Evolutionary conservation across 192 early-diverging fungal genomes (phyloP), one percentile per base, ranked within the genome.

Genomic region (Coemansia sp.): DNA sequence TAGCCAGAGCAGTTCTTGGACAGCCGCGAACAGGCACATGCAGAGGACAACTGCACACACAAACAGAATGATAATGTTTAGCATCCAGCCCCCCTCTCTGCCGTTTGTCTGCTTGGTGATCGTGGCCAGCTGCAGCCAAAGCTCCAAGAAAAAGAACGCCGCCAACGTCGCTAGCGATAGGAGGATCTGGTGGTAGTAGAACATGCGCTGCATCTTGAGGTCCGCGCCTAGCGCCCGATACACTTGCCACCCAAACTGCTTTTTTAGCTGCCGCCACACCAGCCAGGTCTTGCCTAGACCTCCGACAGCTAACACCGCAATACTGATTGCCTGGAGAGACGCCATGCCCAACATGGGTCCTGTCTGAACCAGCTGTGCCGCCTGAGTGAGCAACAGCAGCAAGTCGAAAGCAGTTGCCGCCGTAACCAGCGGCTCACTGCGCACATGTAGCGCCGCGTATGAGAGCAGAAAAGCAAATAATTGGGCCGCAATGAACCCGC

Each of bases 91-190:
- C 8, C 43, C 52, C 28, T 62, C 62, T 1, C 12, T 12, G 42
- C 64, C 57, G 50, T 63, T 7, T 6, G 64, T 39, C 59, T 61
- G 67, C 10, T 84, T 73, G 16, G 86, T 62, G 25, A 88, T 63
- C 5, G 73, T 84, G 5, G 86, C 74, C 59, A 84, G 87, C 70
- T 76, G 79, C 20, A 83, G 47, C 57, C 70, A 85, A 26, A 79
- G 47, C 36, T 73, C 70, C 8, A 85, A 4, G 50, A 85, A 74
- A 45, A 79, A 59, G 43, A 66, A 73, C 0, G 66, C 61, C n/a
- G 64, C 66, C 20, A 84, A 59, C 23, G 60, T 63, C 0, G 69
- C 62, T 7, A 80, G 62, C 12, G 68, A 60, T 2, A 84, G 14
- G 13, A 84, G 63, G 8, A 80, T 50, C 45, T 77, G 82, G 33